Base-by-base conservation (phyloP, 768 basidiomycete species). In the Pleurotus platypus region DNA sequence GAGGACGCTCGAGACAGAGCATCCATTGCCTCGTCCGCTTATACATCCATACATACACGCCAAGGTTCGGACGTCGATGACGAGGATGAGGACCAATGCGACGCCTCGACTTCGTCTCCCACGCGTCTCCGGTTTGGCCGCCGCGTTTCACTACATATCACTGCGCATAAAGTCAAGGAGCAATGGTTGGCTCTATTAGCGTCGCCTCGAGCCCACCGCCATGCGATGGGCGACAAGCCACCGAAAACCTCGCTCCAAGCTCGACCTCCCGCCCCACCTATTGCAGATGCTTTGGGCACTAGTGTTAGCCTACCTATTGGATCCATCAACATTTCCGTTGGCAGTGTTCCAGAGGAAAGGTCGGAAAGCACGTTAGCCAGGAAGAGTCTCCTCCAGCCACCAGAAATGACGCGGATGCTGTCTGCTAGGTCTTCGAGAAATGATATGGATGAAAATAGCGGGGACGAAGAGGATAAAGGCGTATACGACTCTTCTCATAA, bases 401-500 rank as follows among this genome's bases (percentile, higher is more conserved):
- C 71, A 13, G 67, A 66, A 5, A 65, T 71, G 60, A 63, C 68
- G 9, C 55, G 69, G 26, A 63, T 72, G 38, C 69, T 70, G 59
- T 70, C 72, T 11, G 71, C 68, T 11, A 72, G 70, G 60, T 73
- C 75, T 20, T 37, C 16, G 39, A 13, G 30, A 5, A 42, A 26
- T 12, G 61, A 69, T n/a, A 63, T 60, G 6, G 69, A 72, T 50
- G 78, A 79, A 37, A 69, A 71, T 26, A 70, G 72, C 3, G 70
- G 73, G 24, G 70, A 72, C 35, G 68, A 70, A 1, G 78, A 78
- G 30, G 81, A 82, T 42, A 79, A 78, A 63, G 88, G 86, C 15
- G 84, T 89, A 2, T 92, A 92, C 64, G 91, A 93, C 69, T 85
- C 87, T 24, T 92, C 90, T 8, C 75, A 82, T 63, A 92, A 93